These are phyloP conservation scores for Coemansia sp. DNA, from an alignment of 192 early-diverging fungal genomes.

Conservation along the genomic window DNA sequence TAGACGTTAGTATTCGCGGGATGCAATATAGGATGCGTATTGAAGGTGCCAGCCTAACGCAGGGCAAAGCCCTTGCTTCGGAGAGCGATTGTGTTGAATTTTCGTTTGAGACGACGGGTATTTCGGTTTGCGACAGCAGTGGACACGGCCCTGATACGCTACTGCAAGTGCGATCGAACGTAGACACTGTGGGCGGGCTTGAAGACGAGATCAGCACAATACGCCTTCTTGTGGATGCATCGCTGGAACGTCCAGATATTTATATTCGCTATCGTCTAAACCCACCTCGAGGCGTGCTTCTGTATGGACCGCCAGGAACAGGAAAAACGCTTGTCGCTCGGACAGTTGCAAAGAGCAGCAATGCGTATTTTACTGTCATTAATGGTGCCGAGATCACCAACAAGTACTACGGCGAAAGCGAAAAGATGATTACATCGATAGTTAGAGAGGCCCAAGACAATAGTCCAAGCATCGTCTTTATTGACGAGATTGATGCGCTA, in stretches of 20 bases:
- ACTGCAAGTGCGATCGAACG: not conserved
- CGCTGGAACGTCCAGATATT: conserved; percentile 68
- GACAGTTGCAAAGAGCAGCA: conserved; percentile 79
- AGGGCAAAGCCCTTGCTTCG: not conserved
- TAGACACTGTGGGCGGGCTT: conserved; percentile 75
- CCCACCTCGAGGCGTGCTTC: conserved; percentile 89
- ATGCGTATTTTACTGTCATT: conserved; percentile 71
- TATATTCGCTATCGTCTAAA: conserved; percentile 76
- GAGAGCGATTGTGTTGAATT: conserved; percentile 10
- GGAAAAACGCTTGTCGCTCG: conserved; percentile 95
- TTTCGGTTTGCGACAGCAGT: not conserved
- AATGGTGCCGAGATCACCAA: conserved; percentile 91
- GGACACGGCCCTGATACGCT: not conserved
- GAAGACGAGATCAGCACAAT: conserved; percentile 67
- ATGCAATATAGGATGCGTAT: conserved; percentile 20
- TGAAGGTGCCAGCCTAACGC: not conserved
- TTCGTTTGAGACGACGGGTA: not conserved
- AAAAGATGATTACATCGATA: conserved; percentile 74
- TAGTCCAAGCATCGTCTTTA: conserved; percentile 84
- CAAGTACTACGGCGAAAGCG: conserved; percentile 93
- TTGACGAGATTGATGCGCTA: conserved; percentile 93
- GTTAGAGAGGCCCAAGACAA: conserved; percentile 71
- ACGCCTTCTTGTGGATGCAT: conserved; percentile 81
- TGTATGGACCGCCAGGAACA: conserved; percentile 91
- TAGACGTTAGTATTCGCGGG: conserved; percentile 37